phyloP scores from a whole-genome alignment of 2,329 filamentous ascomycete species.

The Huntiella savannae region DNA sequence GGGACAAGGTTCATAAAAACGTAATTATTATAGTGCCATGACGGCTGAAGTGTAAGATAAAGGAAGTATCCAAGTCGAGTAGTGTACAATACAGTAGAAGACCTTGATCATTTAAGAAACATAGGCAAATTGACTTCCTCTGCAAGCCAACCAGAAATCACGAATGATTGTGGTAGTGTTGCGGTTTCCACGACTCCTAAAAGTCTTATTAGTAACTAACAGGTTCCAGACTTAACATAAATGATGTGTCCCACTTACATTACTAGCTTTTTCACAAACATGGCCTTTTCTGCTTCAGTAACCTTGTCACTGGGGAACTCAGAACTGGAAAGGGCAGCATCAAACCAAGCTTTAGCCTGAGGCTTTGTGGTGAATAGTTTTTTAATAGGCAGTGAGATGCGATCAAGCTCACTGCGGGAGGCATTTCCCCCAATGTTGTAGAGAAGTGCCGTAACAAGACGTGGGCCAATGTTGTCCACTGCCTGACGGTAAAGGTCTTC shows the following conservation, averaged over 20 bases:
- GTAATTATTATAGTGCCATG: too few relatives aligned
- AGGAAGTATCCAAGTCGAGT: too few relatives aligned
- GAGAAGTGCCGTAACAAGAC: conserved; percentile 39
- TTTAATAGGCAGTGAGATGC: conserved; percentile 50
- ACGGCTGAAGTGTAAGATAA: too few relatives aligned
- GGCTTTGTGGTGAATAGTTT: conserved; percentile 41
- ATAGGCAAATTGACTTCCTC: conserved; percentile 36
- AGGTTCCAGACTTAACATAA: conserved; percentile 6
- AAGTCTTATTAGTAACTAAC: neutral
- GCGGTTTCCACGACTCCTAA: conserved; percentile 41
- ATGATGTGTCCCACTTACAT: conserved; percentile 23
- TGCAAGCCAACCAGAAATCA: conserved; percentile 54
- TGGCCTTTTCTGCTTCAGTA: conserved; percentile 35
- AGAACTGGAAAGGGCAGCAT: conserved; percentile 34
- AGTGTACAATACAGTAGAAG: too few relatives aligned
- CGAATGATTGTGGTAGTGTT: conserved; percentile 47
- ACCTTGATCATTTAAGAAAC: neutral
- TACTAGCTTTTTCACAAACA: conserved; percentile 48
- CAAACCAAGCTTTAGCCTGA: conserved; percentile 41
- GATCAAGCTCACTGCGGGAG: conserved; percentile 53
- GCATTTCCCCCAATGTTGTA: conserved; percentile 50
- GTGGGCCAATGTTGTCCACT: conserved; percentile 40
- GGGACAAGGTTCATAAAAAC: too few relatives aligned
- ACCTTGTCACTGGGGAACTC: conserved; percentile 43
- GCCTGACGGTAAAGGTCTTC: conserved; percentile 28